Percentiles rank a stretch among this genome's conserved stretches.
Conservation (phyloP, 1,284 basidiomycete species). For the Naganishia sp. region DNA sequence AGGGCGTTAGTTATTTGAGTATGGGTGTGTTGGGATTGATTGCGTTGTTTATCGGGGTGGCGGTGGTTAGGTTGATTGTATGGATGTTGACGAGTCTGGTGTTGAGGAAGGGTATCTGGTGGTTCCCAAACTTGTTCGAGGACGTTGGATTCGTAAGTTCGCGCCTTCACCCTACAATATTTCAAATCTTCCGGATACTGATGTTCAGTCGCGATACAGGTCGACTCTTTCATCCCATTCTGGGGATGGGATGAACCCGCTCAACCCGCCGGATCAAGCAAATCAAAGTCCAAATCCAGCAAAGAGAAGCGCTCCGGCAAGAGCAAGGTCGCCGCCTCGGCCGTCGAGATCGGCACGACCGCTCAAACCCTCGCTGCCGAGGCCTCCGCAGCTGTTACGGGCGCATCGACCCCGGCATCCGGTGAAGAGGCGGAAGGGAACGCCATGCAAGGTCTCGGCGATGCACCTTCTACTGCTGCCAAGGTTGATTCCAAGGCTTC, state of each 20-base stretch:
- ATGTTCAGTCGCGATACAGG: constrained; percentile 56
- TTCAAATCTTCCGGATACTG: neutral
- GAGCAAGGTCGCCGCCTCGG: constrained; percentile 15
- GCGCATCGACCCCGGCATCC: constrained; percentile 14
- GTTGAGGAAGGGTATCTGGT: constrained; percentile 91
- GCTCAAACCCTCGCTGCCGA: constrained; percentile 12
- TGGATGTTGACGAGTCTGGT: constrained; percentile 89
- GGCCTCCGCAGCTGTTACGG: constrained; percentile 16
- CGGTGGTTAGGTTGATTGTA: constrained; percentile 88
- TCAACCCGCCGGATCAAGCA: constrained; percentile 8
- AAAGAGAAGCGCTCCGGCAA: constrained; percentile 28
- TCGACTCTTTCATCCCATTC: constrained; percentile 94
- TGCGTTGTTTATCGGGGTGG: constrained; percentile 86
- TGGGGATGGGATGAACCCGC: constrained; percentile 94
- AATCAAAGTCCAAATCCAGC: constrained; percentile 29
- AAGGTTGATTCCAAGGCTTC: neutral
- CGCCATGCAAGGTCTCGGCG: constrained; percentile 8
- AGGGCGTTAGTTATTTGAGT: constrained; percentile 95
- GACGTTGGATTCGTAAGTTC: constrained; percentile 96
- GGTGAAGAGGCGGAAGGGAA: constrained; percentile 4
- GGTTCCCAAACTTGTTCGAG: constrained; percentile 97
- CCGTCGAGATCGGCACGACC: constrained; percentile 2
- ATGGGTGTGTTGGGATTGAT: constrained; percentile 86
- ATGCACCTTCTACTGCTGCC: constrained; percentile 25
- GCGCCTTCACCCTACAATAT: too few species aligned